Conservation (phyloP, 306 rosid genomes). For the Hippophae gyantsensis region DNA sequence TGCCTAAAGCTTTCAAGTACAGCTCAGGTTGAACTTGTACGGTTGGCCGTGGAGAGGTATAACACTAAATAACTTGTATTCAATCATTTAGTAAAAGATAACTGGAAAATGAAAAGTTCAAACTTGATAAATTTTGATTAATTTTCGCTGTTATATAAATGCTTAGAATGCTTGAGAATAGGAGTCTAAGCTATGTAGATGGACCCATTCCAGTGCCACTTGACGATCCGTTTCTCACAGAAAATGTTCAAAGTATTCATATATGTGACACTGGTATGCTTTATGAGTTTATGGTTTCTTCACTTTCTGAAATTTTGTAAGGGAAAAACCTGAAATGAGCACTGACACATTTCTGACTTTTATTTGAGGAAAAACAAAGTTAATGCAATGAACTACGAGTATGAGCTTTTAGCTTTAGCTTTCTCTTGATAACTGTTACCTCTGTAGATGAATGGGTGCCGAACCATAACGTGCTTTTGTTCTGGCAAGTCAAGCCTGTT, state of each 20-base stretch:
- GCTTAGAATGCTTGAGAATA: slow-evolving; percentile 83
- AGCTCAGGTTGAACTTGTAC: slow-evolving; percentile 56
- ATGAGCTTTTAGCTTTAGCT: too few species aligned
- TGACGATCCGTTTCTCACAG: slow-evolving; percentile 58
- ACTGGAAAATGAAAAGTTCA: slow-evolving; percentile 7
- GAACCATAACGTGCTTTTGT: slow-evolving; percentile 65
- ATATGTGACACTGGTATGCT: slow-evolving; percentile 65
- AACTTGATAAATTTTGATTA: background rate
- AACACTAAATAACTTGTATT: background rate
- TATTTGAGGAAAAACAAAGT: too few species aligned
- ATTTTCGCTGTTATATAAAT: slow-evolving; percentile 2
- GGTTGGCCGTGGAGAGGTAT: slow-evolving; percentile 64
- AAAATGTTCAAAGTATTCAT: slow-evolving; percentile 67
- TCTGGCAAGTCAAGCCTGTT: slow-evolving; percentile 97
- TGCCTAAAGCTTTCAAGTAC: slow-evolving; percentile 78
- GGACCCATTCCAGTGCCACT: slow-evolving; percentile 69
- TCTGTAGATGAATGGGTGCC: slow-evolving; percentile 63
- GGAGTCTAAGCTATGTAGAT: slow-evolving; percentile 77
- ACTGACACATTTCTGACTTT: too few species aligned
- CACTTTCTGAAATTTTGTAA: too few species aligned
- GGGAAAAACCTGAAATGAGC: too few species aligned
- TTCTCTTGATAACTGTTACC: background rate
- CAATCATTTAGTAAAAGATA: background rate
- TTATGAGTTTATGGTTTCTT: background rate
- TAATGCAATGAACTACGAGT: too few species aligned